These are phyloP conservation scores for Vararia minispora DNA, from an alignment of 768 basidiomycete genomes.

Conservation along the genomic window DNA sequence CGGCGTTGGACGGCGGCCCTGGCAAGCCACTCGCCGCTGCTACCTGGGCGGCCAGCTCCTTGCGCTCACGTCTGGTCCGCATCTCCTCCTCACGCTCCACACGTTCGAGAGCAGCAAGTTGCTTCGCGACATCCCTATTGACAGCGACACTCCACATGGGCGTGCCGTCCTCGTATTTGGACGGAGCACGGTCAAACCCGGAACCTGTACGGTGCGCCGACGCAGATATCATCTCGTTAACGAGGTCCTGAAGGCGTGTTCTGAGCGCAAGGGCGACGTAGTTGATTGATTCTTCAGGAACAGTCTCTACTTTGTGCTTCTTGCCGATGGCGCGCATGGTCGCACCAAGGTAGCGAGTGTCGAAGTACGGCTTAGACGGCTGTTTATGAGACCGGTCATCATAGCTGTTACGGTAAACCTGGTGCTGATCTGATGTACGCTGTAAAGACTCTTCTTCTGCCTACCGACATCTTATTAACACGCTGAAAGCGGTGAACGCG, in stretches of 20 bases:
- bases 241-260: constrained; percentile 57
- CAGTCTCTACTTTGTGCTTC: constrained; percentile 53
- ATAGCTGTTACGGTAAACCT: constrained; percentile 49
- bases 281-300: constrained; percentile 63
- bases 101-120: constrained; percentile 63
- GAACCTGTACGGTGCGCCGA: constrained; percentile 60
- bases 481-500: not conserved
- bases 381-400: constrained; percentile 79
- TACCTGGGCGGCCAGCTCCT: constrained; percentile 62
- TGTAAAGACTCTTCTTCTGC: constrained; percentile 82
- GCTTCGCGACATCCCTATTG: constrained; percentile 70
- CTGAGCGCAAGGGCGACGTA: constrained; percentile 76
- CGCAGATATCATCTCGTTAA: constrained; percentile 58
- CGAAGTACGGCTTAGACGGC: constrained; percentile 56
- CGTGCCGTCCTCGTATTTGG: constrained; percentile 50
- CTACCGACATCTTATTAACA: constrained; percentile 24
- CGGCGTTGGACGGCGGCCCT: constrained; percentile 38
- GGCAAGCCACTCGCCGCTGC: constrained; percentile 59
- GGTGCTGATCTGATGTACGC: constrained; percentile 49
- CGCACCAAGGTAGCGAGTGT: constrained; percentile 48
- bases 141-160: constrained; percentile 82
- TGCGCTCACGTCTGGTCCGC: constrained; percentile 61
- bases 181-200: constrained; percentile 55
- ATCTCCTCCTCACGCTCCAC: constrained; percentile 80
- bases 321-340: constrained; percentile 60